Percentiles rank a stretch among this genome's conserved stretches.
These are phyloP conservation scores for Gryganskiella cystojenkinii DNA, from an alignment of 192 early-diverging fungal genomes.

Conservation along the genomic window DNA sequence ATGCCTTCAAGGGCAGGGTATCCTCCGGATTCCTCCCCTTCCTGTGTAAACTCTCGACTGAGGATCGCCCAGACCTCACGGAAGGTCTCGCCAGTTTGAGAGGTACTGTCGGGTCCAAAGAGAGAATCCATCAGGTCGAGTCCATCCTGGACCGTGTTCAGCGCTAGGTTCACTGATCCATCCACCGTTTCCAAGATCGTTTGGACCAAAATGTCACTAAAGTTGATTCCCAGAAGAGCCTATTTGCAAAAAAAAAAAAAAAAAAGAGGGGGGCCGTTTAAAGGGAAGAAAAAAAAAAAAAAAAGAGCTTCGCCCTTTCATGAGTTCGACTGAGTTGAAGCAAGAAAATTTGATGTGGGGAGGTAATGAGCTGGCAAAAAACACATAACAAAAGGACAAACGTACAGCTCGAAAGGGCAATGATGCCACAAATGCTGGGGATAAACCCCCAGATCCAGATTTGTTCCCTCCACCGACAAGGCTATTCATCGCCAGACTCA, in stretches of 20 bases:
- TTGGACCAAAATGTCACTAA: constrained; percentile 45
- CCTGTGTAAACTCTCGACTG: constrained; percentile 49
- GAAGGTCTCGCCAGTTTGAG: constrained; percentile 53
- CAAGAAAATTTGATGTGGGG: too few relatives aligned
- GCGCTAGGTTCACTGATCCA: constrained; percentile 49
- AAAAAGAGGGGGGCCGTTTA: background rate
- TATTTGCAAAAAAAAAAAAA: background rate
- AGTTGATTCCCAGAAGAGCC: constrained; percentile 52
- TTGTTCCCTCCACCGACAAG: constrained; percentile 5
- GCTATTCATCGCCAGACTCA: constrained; percentile 22
- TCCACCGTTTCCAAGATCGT: constrained; percentile 48
- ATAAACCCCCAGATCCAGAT: background rate
- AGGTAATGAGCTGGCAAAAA: too few relatives aligned
- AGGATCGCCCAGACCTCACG: constrained; percentile 53
- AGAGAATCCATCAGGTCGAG: constrained; percentile 52
- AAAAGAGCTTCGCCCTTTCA: background rate
- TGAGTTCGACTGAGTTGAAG: too few relatives aligned
- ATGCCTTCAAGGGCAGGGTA: constrained; percentile 53
- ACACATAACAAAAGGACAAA: background rate
- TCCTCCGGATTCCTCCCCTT: constrained; percentile 11
- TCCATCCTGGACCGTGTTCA: constrained; percentile 49
- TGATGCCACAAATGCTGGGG: constrained; percentile 42
- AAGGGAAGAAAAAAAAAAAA: background rate
- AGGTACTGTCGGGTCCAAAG: constrained; percentile 52
- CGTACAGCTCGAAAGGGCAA: constrained; percentile 48